Conservation (phyloP, 345 rosid species). For the Diplotaxis tenuifolia region DNA sequence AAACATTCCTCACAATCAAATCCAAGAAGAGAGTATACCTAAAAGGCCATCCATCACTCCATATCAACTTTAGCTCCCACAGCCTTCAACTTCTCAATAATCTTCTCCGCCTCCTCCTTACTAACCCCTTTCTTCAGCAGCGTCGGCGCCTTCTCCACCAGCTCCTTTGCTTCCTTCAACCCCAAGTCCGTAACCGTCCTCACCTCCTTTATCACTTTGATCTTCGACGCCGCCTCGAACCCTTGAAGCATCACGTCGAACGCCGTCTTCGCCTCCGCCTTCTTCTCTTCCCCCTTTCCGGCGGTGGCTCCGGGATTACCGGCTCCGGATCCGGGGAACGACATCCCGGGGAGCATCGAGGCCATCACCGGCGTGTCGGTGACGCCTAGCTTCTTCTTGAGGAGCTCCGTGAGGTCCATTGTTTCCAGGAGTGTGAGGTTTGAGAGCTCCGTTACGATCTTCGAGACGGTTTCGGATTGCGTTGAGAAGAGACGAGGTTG, state of each 20-base stretch:
- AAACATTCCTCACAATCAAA: background rate
- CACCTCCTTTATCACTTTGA: conserved; percentile 92
- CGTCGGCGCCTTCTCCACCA: conserved; percentile 91
- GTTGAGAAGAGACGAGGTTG: conserved; percentile 22
- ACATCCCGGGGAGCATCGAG: conserved; percentile 92
- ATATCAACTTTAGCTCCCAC: conserved; percentile 79
- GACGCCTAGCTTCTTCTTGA: conserved; percentile 57
- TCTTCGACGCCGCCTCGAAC: conserved; percentile 70
- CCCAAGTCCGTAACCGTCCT: conserved; percentile 78
- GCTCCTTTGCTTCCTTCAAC: conserved; percentile 90
- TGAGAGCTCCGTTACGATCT: conserved; percentile 64
- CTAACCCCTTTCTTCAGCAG: conserved; percentile 83
- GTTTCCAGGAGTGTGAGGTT: conserved; percentile 72
- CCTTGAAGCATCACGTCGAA: conserved; percentile 85
- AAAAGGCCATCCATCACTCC: conserved; percentile 65
- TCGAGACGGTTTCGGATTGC: conserved; percentile 49
- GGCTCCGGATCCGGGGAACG: conserved; percentile 45
- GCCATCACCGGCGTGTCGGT: conserved; percentile 83
- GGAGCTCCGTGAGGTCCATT: conserved; percentile 64
- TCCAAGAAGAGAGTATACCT: conserved; percentile 14
- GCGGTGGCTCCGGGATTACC: conserved; percentile 45
- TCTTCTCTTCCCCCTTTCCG: conserved; percentile 49
- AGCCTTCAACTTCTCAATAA: conserved; percentile 74
- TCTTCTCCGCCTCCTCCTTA: conserved; percentile 89
- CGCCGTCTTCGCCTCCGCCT: conserved; percentile 58